Base-by-base conservation (phyloP, 1,139 yeast species). In the Kodamaea ohmeri region DNA sequence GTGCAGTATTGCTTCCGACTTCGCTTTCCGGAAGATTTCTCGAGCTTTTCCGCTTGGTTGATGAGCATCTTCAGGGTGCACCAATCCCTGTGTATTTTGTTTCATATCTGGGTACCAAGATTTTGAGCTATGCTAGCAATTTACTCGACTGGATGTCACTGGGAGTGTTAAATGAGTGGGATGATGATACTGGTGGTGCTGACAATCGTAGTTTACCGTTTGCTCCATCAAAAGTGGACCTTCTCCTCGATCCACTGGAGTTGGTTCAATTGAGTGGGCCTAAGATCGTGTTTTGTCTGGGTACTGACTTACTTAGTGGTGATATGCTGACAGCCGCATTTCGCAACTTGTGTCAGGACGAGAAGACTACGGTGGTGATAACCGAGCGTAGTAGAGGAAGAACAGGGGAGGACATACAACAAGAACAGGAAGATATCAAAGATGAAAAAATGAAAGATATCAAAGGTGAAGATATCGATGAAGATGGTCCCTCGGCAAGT, bases 141-240 rank as follows among this genome's bases (percentile, higher is more conserved):
- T 84, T 92, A 80, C 63, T 90, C 18, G 98, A 94, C 63, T 94
- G 97, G 97, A 85, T 92, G 92, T 80, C 95, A 0, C 76, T 90
- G 1, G 74, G 80, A 19, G 74, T 89, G 31, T 76, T 87, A 24
- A 83, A 84, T 49, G 84, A 82, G 38, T 88, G 96, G 92, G 96
- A 87, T 49, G 47, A 43, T 22, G 40, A 40, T 19, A 28, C 27
- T 4, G 37, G 33, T 6, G 39, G 31, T 6, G 35, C 36, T 13
- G 44, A 51, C 21, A 44, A 48, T 8, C 80, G 78, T 38, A 76
- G 77, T 40, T 76, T 84, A 2, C 96, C 97, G 0, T 83, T 85
- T 48, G 86, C 82, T 50, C 81, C 85, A 42, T 65, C 82, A 21
- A 67, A 78, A 53, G 77, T 77, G 44, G 79, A 78, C 58, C 67